phyloP scores from a whole-genome alignment of 2,329 filamentous ascomycete species.

The Magnaporthiopsis poae region DNA sequence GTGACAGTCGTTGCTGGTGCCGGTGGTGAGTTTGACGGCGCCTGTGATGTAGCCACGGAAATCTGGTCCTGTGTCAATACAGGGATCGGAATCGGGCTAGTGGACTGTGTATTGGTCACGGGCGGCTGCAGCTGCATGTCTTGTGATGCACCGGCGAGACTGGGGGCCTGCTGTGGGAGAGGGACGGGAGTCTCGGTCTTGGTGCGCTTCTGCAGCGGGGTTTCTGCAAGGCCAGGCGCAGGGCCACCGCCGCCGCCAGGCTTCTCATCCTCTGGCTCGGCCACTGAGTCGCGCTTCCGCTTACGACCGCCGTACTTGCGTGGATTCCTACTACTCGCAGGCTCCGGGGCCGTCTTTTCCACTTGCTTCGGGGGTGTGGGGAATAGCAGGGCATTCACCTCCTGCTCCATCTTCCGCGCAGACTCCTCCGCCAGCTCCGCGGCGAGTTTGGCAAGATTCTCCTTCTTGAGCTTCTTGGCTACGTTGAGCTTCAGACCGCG shows the following conservation, averaged over 20 bases:
- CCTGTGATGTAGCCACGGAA: conserved; percentile 10
- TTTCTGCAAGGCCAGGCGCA: conserved; percentile 1
- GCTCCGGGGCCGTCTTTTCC: conserved; percentile 3
- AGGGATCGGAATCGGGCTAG: conserved; percentile 25
- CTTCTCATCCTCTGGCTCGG: conserved; percentile 21
- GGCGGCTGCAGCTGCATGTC: conserved; percentile 17
- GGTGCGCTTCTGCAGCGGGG: conserved; percentile 22
- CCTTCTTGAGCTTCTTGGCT: conserved; percentile 63
- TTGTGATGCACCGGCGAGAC: conserved; percentile 9
- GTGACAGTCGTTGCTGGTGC: conserved; percentile 14
- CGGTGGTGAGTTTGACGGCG: conserved; percentile 11
- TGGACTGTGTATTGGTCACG: conserved; percentile 13
- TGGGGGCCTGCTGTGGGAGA: conserved; percentile 20
- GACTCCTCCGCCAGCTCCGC: conserved; percentile 47
- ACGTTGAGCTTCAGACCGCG: conserved; percentile 71
- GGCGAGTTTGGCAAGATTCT: conserved; percentile 51
- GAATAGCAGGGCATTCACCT: conserved; percentile 4
- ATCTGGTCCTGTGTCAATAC: conserved; percentile 21
- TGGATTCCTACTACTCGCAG: conserved; percentile 6
- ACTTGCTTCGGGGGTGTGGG: conserved; percentile 12
- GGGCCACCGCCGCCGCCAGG: conserved; percentile 14
- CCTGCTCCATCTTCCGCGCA: conserved; percentile 22
- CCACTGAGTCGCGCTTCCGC: conserved; percentile 24
- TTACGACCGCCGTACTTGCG: conserved; percentile 20
- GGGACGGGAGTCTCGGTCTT: conserved; percentile 31